Conservation (phyloP, 306 rosid species). For the Acacia acuminata region DNA sequence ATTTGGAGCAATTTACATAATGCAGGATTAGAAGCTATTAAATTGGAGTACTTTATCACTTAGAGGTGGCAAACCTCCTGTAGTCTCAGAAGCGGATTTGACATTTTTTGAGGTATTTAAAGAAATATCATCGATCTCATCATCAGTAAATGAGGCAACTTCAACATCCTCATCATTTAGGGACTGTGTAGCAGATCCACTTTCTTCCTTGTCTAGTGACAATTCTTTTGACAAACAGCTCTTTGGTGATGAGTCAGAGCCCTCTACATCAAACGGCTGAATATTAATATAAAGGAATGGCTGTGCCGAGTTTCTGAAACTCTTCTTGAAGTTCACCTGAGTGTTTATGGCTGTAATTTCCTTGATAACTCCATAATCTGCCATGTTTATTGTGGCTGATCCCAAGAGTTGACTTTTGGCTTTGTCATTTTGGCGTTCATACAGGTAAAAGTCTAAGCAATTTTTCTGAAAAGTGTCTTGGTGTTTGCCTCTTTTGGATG, state of each 20-base stretch:
- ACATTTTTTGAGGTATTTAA: conserved; percentile 38
- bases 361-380: conserved; percentile 60
- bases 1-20: conserved; percentile 22
- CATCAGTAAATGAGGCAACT: conserved; percentile 78
- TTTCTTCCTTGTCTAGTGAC: conserved; percentile 52
- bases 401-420: conserved; percentile 66
- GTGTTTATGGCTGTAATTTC: conserved; percentile 45
- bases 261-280: conserved; percentile 56
- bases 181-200: conserved; percentile 53
- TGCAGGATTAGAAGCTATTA: conserved; percentile 25
- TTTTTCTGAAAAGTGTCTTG: conserved; percentile 64
- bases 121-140: conserved; percentile 49
- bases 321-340: conserved; percentile 64
- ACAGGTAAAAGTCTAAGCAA: conserved; percentile 62
- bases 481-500: conserved; percentile 51
- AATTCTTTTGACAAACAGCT: conserved; percentile 55
- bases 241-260: conserved; percentile 61
- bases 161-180: conserved; percentile 54
- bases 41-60: conserved; percentile 40
- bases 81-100: conserved; percentile 48
- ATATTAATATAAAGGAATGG: conserved; percentile 61
- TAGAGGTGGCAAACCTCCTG: conserved; percentile 47
- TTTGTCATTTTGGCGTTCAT: conserved; percentile 44
- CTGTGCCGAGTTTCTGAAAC: conserved; percentile 51
- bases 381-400: conserved; percentile 63